Conservation (phyloP, 495 filamentous ascomycete species). For the Hyphodiscus hymeniophilus region DNA sequence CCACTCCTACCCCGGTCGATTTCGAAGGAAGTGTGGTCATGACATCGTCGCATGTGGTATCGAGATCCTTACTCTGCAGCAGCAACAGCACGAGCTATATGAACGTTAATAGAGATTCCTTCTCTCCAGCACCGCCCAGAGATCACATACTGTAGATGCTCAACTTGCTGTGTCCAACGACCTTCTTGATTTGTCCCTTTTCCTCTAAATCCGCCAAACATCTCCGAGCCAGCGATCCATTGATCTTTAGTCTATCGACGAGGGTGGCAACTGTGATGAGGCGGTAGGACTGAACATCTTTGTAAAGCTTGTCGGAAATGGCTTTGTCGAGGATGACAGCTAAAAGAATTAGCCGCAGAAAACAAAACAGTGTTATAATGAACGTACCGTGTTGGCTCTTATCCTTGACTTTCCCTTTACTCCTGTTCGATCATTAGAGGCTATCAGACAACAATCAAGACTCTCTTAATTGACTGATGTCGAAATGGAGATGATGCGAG, state of each 20-base stretch:
- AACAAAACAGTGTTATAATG: no score
- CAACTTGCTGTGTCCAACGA: conserved; percentile 93
- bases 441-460: no score
- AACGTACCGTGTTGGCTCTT: conserved; percentile 99
- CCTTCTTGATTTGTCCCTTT: conserved; percentile 97
- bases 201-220: conserved; percentile 92
- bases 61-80: conserved; percentile 41
- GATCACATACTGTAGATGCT: conserved; percentile 88
- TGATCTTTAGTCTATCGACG: conserved; percentile 99
- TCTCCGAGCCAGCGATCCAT: conserved; percentile 87
- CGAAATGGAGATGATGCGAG: no score
- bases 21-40: conserved; percentile 18
- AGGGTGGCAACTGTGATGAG: conserved; percentile 98
- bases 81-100: conserved; percentile 51
- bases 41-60: conserved; percentile 22
- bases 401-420: conserved; percentile 78
- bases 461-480: no score
- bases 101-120: not conserved
- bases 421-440: no score
- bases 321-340: conserved; percentile 69
- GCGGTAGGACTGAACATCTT: conserved; percentile 99
- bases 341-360: no score
- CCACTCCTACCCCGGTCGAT: conserved; percentile 16
- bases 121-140: no score
- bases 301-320: conserved; percentile 86